Base-by-base conservation (phyloP, 1,284 basidiomycete species). In the Veloporphyrellus conicus region DNA sequence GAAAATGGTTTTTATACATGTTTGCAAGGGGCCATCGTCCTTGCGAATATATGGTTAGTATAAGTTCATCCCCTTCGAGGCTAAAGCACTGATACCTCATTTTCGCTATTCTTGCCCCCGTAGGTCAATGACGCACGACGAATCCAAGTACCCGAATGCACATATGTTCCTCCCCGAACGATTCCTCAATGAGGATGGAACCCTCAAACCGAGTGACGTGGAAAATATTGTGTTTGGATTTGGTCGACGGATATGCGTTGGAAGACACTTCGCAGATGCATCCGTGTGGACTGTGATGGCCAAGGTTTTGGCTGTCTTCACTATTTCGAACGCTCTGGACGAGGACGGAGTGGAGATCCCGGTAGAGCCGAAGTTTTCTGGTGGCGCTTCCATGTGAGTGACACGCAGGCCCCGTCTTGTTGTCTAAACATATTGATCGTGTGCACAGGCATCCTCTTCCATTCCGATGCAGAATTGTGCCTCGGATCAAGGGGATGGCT, bases 311-410 rank as follows among this genome's bases (percentile, higher is more conserved):
- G 47, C 58, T 1, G 42, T 40, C 4, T 62, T 48, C 58, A 48
- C 31, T 36, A 50, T 52, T 28, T 35, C 38, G 47, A 48, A 32
- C 25, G 46, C 43, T 11, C 3, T 44, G 18, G 60, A 60, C 19
- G 38, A 45, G 10, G 33, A 60, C n/a, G 58, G 58, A 10, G 23
- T 34, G 4, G 61, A 63, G 7, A 47, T 65, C 3, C 19, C 28
- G 0, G 39, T 55, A 7, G 43, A 58, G 35, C 43, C 43, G 1
- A 57, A 36, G 12, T 57, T 48, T 20, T 38, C 47, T 1, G 39
- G 7, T n/a, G 49, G 49, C 2, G 3, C 48, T n/a, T 14, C 29
- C 1, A 11, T 48, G 60, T 60, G 34, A 37, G 57, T 57, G 5
- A n/a, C 10, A 31, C 3, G 16, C 1, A 15, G 3, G 29, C 12